A percentile compares a stretch with the other conserved stretches of the same genome.
Conservation (phyloP, 1,284 basidiomycete genomes). For the Apiotrichum laibachii region DNA sequence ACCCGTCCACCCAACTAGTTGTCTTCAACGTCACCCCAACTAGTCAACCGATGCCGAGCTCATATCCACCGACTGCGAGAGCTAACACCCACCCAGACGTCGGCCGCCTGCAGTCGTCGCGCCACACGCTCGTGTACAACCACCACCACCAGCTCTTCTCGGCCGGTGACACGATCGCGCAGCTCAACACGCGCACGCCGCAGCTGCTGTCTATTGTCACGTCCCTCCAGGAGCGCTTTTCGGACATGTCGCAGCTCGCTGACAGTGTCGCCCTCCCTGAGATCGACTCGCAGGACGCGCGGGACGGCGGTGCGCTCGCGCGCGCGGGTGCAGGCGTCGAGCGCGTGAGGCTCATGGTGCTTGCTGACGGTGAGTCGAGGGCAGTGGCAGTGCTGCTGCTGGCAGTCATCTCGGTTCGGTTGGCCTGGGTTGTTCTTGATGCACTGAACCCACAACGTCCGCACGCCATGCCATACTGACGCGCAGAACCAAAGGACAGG, state of each 20-base stretch:
- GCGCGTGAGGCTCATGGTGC: slow-evolving; percentile 34
- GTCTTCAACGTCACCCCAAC: not conserved
- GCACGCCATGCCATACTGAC: too few species aligned
- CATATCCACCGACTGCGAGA: not conserved
- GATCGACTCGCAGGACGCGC: not conserved
- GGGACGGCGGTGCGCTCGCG: slow-evolving; percentile 5
- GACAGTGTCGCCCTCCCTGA: slow-evolving; percentile 41
- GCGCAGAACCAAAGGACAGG: slow-evolving; percentile 7
- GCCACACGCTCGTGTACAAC: slow-evolving; percentile 50
- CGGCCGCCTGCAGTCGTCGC: slow-evolving; percentile 42
- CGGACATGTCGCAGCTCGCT: slow-evolving; percentile 45
- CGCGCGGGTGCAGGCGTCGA: slow-evolving; percentile 16
- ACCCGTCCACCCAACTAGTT: not conserved
- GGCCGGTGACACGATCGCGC: slow-evolving; percentile 49
- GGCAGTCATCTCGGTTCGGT: too few species aligned
- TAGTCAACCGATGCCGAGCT: too few species aligned
- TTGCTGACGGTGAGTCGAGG: slow-evolving; percentile 30
- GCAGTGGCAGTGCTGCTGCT: not conserved
- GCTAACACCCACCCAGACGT: slow-evolving; percentile 31
- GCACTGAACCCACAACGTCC: too few species aligned
- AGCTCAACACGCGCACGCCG: slow-evolving; percentile 48
- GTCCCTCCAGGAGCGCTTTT: slow-evolving; percentile 47
- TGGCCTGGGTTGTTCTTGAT: too few species aligned
- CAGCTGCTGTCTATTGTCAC: slow-evolving; percentile 49
- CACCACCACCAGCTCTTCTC: slow-evolving; percentile 52